Evolutionary conservation across 441 rosid genomes (phyloP).

Genomic region (Pelargonium myrrhifolium): DNA sequence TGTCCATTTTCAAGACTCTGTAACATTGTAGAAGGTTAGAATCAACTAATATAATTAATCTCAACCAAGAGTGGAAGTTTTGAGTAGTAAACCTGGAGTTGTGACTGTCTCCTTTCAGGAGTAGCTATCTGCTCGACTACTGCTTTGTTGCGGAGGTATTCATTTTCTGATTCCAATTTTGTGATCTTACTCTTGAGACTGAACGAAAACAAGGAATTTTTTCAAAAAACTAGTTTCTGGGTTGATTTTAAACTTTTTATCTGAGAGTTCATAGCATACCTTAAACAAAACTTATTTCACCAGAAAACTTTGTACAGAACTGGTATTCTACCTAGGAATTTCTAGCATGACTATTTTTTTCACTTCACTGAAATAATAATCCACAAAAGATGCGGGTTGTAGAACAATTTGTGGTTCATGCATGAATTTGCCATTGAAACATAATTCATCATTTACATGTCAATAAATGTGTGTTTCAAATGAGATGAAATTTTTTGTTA

Average conservation of each 20-base stretch:
- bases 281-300: not conserved
- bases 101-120: slow-evolving; percentile 24
- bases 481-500: not conserved
- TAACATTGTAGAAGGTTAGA: slow-evolving; percentile 18
- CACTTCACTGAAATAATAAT: not conserved
- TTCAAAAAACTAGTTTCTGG: not conserved
- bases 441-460: not conserved
- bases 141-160: slow-evolving; percentile 31
- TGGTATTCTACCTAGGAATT: not conserved
- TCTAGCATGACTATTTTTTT: not conserved
- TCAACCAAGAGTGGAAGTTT: not conserved
- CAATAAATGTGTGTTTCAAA: not conserved
- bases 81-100: slow-evolving; percentile 29
- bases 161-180: slow-evolving; percentile 45
- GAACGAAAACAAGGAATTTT: slow-evolving; percentile 13
- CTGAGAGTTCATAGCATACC: slow-evolving; percentile 1
- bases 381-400: not conserved
- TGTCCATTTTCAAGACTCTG: slow-evolving; percentile 44
- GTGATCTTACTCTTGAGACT: slow-evolving; percentile 43
- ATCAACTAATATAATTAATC: slow-evolving; percentile 4
- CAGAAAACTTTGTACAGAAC: not conserved
- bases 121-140: slow-evolving; percentile 28
- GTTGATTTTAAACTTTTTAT: slow-evolving; percentile 5
- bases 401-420: not conserved
- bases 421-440: not conserved